A percentile compares a stretch with the other conserved stretches of the same genome.
These are phyloP conservation scores for Leptosphaerulina australis DNA, from an alignment of 2,329 filamentous ascomycete genomes.

Conservation along the genomic window DNA sequence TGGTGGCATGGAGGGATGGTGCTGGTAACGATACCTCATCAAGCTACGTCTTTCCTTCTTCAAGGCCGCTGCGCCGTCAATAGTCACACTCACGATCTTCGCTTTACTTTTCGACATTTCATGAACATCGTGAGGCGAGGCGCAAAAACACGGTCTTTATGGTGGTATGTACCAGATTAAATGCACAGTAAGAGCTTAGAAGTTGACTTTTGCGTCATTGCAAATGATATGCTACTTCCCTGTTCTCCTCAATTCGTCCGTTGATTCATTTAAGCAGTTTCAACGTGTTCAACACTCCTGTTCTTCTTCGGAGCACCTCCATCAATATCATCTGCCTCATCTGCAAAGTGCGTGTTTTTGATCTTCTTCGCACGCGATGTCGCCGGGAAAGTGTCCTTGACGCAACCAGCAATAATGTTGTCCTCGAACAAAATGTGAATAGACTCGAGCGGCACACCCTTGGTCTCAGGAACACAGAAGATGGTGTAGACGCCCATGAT, in stretches of 20 bases:
- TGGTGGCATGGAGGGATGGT: neutral
- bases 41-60: neutral
- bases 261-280: slow-evolving; percentile 25
- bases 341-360: slow-evolving; percentile 35
- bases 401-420: slow-evolving; percentile 49
- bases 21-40: neutral
- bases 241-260: neutral
- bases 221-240: neutral
- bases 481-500: slow-evolving; percentile 52
- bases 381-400: slow-evolving; percentile 48
- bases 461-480: slow-evolving; percentile 53
- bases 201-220: no score
- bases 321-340: slow-evolving; percentile 36
- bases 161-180: no score
- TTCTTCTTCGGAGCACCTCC: slow-evolving; percentile 31
- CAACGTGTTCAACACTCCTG: slow-evolving; percentile 37
- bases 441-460: slow-evolving; percentile 51
- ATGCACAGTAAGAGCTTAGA: no score
- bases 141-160: no score
- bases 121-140: slow-evolving; percentile 2
- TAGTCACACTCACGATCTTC: slow-evolving; percentile 1
- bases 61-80: slow-evolving; percentile 4
- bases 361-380: slow-evolving; percentile 47
- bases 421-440: slow-evolving; percentile 53
- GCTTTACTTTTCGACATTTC: neutral